Conservation (phyloP, 2,329 filamentous ascomycete genomes). For the Metarhizium album region DNA sequence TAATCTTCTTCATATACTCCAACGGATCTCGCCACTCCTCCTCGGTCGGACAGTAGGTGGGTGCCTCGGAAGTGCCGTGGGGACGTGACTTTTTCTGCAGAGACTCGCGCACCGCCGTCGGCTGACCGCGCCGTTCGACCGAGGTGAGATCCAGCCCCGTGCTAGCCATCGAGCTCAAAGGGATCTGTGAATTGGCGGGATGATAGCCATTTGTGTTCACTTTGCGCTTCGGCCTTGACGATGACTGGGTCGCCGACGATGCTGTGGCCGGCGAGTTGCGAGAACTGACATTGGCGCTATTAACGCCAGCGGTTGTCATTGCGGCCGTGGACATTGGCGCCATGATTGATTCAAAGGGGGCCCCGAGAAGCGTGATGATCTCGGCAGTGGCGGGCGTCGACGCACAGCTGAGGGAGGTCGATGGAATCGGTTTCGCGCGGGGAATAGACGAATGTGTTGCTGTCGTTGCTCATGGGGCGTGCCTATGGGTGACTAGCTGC, state of each 20-base stretch:
- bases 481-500: constrained; percentile 9
- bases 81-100: constrained; percentile 68
- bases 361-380: constrained; percentile 7
- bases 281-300: constrained; percentile 38
- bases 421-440: neutral
- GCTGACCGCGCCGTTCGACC: constrained; percentile 82
- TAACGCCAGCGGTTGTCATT: constrained; percentile 23
- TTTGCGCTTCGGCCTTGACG: constrained; percentile 40
- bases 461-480: constrained; percentile 3
- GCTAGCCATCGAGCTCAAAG: constrained; percentile 46
- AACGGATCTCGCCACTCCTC: constrained; percentile 94
- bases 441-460: neutral
- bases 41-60: constrained; percentile 78
- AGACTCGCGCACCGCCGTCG: constrained; percentile 63
- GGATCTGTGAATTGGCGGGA: constrained; percentile 36
- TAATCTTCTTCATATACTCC: constrained; percentile 86
- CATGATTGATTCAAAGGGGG: constrained; percentile 22
- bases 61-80: constrained; percentile 79
- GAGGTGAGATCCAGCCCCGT: constrained; percentile 70
- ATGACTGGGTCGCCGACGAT: constrained; percentile 20
- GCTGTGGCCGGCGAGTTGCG: constrained; percentile 40
- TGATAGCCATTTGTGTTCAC: constrained; percentile 44
- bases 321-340: constrained; percentile 28
- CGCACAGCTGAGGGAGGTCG: neutral
- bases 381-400: neutral